Percentiles rank a stretch among this genome's conserved stretches.
Conservation (phyloP, 129 eudicot species). For the Artemisia annua region DNA sequence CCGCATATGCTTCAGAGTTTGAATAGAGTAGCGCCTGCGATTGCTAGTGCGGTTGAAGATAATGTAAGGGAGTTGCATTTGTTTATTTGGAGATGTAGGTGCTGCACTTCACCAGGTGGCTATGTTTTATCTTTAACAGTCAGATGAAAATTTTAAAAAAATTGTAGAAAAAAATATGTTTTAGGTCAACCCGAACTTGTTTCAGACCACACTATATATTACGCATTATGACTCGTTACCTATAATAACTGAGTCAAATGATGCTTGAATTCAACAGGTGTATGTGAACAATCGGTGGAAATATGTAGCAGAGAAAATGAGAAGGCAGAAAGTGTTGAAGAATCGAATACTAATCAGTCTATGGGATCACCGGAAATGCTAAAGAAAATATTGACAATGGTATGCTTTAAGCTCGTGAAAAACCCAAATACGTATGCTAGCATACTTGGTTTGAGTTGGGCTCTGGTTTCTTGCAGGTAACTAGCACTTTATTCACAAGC, state of each 20-base stretch:
- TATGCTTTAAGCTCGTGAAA: slow-evolving; percentile 53
- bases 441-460: slow-evolving; percentile 54
- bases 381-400: slow-evolving; percentile 44
- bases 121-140: neutral
- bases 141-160: neutral
- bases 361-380: slow-evolving; percentile 25
- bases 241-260: neutral
- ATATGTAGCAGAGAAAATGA: slow-evolving; percentile 33
- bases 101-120: slow-evolving; percentile 38
- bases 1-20: slow-evolving; percentile 33
- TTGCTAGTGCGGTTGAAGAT: slow-evolving; percentile 32
- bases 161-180: neutral
- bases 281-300: slow-evolving; percentile 39
- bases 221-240: no score
- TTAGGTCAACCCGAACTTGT: neutral
- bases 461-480: slow-evolving; percentile 54
- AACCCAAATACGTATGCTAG: slow-evolving; percentile 65
- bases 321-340: slow-evolving; percentile 32
- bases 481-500: neutral
- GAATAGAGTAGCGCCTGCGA: slow-evolving; percentile 35
- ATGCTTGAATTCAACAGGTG: slow-evolving; percentile 30
- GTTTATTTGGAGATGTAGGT: slow-evolving; percentile 43
- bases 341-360: slow-evolving; percentile 16
- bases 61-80: slow-evolving; percentile 37
- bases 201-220: no score